A percentile compares a stretch with the other conserved stretches of the same genome.
These are phyloP conservation scores for Delitschia confertaspora DNA, from an alignment of 495 filamentous ascomycete species.

Conservation along the genomic window DNA sequence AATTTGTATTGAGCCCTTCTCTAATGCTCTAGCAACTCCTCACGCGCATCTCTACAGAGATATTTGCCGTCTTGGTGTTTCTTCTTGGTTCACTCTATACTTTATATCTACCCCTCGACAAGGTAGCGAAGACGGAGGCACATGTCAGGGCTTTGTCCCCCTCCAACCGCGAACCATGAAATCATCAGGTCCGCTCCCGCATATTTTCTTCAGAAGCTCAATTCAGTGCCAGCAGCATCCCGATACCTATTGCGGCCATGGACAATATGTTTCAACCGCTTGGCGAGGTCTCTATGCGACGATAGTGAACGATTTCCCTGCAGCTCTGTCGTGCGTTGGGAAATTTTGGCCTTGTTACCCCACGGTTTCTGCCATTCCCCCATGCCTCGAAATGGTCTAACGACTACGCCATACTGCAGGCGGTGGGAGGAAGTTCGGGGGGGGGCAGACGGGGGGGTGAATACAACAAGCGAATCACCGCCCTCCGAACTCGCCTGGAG, in stretches of 20 bases:
- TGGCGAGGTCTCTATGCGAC: conserved; percentile 13
- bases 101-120: neutral
- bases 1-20: conserved; percentile 2
- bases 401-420: conserved; percentile 14
- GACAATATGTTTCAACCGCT: neutral
- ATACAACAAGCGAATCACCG: conserved; percentile 22
- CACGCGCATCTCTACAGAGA: conserved; percentile 12
- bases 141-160: conserved; percentile 9
- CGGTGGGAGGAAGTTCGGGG: conserved; percentile 19
- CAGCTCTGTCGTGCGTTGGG: conserved; percentile 24
- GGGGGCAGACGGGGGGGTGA: no score
- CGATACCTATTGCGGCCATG: neutral
- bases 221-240: neutral
- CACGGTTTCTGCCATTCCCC: conserved; percentile 26
- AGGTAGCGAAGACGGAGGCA: conserved; percentile 4
- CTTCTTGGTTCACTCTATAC: conserved; percentile 9
- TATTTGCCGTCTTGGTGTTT: conserved; percentile 8
- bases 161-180: conserved; percentile 9
- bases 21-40: conserved; percentile 10
- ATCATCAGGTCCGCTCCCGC: conserved; percentile 6
- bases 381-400: conserved; percentile 4
- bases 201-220: conserved; percentile 2
- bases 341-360: conserved; percentile 25
- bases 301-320: conserved; percentile 18
- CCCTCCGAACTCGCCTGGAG: conserved; percentile 16